phyloP scores from a whole-genome alignment of 495 filamentous ascomycete species.

The Aspergillus bertholletiae region DNA sequence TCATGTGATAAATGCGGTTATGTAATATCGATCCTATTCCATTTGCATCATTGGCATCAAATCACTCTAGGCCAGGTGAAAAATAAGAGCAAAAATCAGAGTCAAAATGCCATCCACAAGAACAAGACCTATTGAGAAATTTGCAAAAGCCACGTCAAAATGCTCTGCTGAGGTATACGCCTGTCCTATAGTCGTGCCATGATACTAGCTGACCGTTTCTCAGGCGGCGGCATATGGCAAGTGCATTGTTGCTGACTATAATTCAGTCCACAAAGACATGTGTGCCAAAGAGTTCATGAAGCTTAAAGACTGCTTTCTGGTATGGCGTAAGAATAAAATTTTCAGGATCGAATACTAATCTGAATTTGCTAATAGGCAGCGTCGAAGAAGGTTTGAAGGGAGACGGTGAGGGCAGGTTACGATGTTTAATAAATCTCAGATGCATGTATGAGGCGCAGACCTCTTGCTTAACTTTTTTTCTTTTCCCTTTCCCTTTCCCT shows the following conservation, averaged over 20 bases:
- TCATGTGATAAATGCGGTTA: conserved; percentile 15
- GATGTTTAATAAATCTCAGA: not conserved
- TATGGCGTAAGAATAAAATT: conserved; percentile 36
- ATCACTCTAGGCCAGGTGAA: too few relatives aligned
- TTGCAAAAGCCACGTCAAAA: conserved; percentile 77
- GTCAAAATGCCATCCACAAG: conserved; percentile 15
- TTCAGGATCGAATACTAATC: not conserved
- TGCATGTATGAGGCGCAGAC: not conserved
- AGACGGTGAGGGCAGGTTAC: not conserved
- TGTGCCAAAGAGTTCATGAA: conserved; percentile 81
- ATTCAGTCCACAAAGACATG: conserved; percentile 86
- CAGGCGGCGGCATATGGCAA: conserved; percentile 86
- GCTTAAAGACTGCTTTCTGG: conserved; percentile 85
- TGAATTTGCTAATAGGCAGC: conserved; percentile 27
- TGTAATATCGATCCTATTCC: conserved; percentile 8
- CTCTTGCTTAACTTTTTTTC: not conserved
- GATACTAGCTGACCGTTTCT: conserved; percentile 8
- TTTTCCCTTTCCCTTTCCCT: too few relatives aligned
- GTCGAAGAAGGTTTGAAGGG: conserved; percentile 35
- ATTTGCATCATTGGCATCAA: not conserved
- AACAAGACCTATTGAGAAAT: conserved; percentile 77
- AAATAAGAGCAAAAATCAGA: too few relatives aligned
- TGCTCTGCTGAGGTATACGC: conserved; percentile 73
- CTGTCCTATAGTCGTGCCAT: not conserved
- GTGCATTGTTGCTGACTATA: conserved; percentile 89